Conservation (phyloP, 352 stramenopile species). For the Phytopythium oedochilum region DNA sequence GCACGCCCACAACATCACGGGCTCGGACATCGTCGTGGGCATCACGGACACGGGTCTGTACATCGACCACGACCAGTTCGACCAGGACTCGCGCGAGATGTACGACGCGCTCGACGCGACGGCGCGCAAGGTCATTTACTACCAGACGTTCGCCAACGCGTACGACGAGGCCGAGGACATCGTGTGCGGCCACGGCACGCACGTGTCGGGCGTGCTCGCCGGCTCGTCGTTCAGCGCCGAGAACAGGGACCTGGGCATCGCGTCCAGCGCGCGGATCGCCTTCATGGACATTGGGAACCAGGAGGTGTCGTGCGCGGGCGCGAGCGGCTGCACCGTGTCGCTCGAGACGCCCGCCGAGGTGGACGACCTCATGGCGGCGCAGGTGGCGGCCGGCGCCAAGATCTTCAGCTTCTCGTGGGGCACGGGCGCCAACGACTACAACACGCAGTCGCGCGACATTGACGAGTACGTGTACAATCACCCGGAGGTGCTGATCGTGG, state of each 20-base stretch:
- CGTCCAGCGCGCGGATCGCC: conserved; percentile 70
- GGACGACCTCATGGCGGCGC: conserved; percentile 48
- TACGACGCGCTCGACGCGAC: conserved; percentile 30
- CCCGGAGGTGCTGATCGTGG: conserved; percentile 79
- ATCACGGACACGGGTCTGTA: conserved; percentile 81
- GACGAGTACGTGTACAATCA: conserved; percentile 84
- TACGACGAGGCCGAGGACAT: conserved; percentile 61
- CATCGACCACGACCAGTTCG: conserved; percentile 78
- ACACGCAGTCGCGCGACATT: conserved; percentile 63
- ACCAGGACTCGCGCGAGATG: conserved; percentile 52
- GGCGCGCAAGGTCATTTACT: conserved; percentile 73
- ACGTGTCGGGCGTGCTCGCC: conserved; percentile 77
- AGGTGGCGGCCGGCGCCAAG: conserved; percentile 64
- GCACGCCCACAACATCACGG: conserved; percentile 50
- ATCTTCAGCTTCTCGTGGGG: conserved; percentile 88
- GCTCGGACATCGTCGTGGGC: conserved; percentile 69
- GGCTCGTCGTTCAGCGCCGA: conserved; percentile 68
- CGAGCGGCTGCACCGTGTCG: conserved; percentile 41
- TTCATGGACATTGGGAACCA: conserved; percentile 89
- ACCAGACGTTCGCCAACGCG: conserved; percentile 67
- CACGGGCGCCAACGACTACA: conserved; percentile 72
- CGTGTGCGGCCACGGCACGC: conserved; percentile 84
- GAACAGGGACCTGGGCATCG: conserved; percentile 58
- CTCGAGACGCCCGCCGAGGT: conserved; percentile 63
- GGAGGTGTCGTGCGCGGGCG: conserved; percentile 33